Evolutionary conservation across 495 filamentous ascomycete species (phyloP).

Genomic region (Trichoderma parareesei): DNA sequence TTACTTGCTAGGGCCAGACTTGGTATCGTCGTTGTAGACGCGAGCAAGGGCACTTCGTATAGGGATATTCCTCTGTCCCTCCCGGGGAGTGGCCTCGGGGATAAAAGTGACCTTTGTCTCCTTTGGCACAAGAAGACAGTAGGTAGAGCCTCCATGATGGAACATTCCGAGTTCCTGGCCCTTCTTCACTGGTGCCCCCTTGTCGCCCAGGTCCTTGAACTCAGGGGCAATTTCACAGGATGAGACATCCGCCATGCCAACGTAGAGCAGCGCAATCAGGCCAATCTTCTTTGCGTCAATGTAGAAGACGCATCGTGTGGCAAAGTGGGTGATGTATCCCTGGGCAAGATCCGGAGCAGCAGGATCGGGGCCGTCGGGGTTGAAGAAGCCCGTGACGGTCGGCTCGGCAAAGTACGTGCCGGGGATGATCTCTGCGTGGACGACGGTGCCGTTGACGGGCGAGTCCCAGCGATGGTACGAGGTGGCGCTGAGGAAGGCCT

Average conservation of each 20-base stretch:
- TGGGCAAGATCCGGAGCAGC: slow-evolving; percentile 17
- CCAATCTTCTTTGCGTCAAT: slow-evolving; percentile 51
- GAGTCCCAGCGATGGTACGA: slow-evolving; percentile 54
- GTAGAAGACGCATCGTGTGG: slow-evolving; percentile 45
- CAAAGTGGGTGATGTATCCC: slow-evolving; percentile 41
- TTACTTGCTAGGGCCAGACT: too few species aligned
- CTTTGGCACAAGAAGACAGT: slow-evolving; percentile 43
- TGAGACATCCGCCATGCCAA: slow-evolving; percentile 54
- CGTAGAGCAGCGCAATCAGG: slow-evolving; percentile 43
- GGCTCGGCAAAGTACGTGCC: slow-evolving; percentile 55
- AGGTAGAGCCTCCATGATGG: slow-evolving; percentile 53
- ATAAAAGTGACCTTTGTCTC: slow-evolving; percentile 12
- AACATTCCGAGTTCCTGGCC: slow-evolving; percentile 55
- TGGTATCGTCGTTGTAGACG: too few species aligned
- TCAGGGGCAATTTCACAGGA: slow-evolving; percentile 46
- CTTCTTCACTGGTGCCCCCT: slow-evolving; percentile 40
- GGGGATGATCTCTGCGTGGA: slow-evolving; percentile 33
- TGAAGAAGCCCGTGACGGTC: slow-evolving; percentile 34
- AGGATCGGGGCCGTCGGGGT: slow-evolving; percentile 21
- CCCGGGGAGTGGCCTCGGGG: background rate
- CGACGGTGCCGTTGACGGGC: slow-evolving; percentile 43
- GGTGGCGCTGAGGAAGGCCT: slow-evolving; percentile 46
- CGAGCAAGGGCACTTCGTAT: slow-evolving; percentile 10
- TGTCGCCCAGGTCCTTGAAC: slow-evolving; percentile 14
- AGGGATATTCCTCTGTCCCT: slow-evolving; percentile 3